phyloP scores from a whole-genome alignment of 345 rosid species.

The Populus simonii region DNA sequence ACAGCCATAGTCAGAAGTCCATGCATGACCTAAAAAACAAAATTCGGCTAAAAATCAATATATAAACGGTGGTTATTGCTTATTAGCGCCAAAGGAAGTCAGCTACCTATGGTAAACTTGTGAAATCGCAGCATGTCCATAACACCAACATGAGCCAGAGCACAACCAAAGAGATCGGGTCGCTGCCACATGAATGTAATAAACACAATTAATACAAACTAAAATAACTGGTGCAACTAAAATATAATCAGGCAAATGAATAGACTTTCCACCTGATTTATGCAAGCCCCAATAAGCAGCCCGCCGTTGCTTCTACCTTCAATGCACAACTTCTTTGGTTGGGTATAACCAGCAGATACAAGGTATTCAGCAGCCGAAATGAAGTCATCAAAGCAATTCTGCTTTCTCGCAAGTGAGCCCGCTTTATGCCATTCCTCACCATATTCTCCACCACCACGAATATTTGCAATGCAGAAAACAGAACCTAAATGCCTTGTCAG shows the following conservation, averaged over 20 bases:
- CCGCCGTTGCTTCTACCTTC: slow-evolving; percentile 99
- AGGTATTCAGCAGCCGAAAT: slow-evolving; percentile 74
- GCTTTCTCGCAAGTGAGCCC: slow-evolving; percentile 73
- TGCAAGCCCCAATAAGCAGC: slow-evolving; percentile 87
- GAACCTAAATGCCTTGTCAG: slow-evolving; percentile 76
- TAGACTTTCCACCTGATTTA: slow-evolving; percentile 65
- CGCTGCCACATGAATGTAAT: slow-evolving; percentile 42
- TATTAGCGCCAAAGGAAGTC: neutral
- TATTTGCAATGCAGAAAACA: slow-evolving; percentile 75
- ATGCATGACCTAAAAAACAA: slow-evolving; percentile 67
- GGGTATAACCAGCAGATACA: slow-evolving; percentile 73
- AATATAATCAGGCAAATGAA: slow-evolving; percentile 14
- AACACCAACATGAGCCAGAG: slow-evolving; percentile 95
- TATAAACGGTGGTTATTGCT: neutral
- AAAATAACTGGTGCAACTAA: neutral
- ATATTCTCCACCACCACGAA: slow-evolving; percentile 97
- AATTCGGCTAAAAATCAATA: slow-evolving; percentile 7
- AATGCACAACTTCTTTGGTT: slow-evolving; percentile 66
- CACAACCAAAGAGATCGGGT: slow-evolving; percentile 98
- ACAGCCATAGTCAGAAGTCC: slow-evolving; percentile 90
- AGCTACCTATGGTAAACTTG: slow-evolving; percentile 84
- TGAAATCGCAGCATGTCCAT: slow-evolving; percentile 99
- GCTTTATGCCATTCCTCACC: slow-evolving; percentile 98
- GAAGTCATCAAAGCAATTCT: slow-evolving; percentile 90
- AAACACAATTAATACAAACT: neutral